Evolutionary conservation across 768 basidiomycete species (phyloP).

Genomic region (Agrocybe chaxingu): DNA sequence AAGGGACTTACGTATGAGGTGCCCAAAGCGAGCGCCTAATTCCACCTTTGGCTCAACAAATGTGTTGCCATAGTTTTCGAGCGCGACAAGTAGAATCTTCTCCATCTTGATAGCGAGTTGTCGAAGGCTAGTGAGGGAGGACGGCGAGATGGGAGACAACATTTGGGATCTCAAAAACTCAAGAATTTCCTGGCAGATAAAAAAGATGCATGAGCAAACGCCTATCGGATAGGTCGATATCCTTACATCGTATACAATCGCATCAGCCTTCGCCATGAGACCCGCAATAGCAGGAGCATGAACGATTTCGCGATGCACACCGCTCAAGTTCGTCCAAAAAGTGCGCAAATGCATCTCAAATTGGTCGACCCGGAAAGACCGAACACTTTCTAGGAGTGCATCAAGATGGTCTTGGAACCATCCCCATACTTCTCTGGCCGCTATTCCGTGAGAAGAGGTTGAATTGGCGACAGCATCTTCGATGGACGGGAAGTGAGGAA

Average conservation of each 20-base stretch:
- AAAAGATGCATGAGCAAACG: constrained; percentile 14
- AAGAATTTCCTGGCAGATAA: constrained; percentile 66
- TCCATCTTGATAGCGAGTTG: constrained; percentile 91
- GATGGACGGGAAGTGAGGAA: constrained; percentile 80
- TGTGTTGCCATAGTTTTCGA: constrained; percentile 82
- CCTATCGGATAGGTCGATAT: constrained; percentile 2
- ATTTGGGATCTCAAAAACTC: constrained; percentile 83
- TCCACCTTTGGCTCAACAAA: constrained; percentile 93
- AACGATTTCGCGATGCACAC: constrained; percentile 81
- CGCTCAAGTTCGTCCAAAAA: constrained; percentile 78
- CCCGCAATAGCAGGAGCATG: constrained; percentile 87
- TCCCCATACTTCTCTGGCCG: constrained; percentile 84
- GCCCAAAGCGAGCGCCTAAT: constrained; percentile 85
- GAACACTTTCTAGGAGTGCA: constrained; percentile 71
- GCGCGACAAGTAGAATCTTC: constrained; percentile 76
- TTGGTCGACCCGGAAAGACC: constrained; percentile 81
- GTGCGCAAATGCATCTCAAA: constrained; percentile 84
- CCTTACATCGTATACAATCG: constrained; percentile 87
- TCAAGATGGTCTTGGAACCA: constrained; percentile 94
- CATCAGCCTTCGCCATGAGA: constrained; percentile 87
- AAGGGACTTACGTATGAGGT: constrained; percentile 72
- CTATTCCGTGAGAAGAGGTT: constrained; percentile 71
- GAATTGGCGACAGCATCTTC: constrained; percentile 79
- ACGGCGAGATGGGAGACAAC: constrained; percentile 68
- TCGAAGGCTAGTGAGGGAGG: constrained; percentile 68